These are phyloP conservation scores for Wickerhamiella azymoides DNA, from an alignment of 805 yeast species.

Conservation along the genomic window DNA sequence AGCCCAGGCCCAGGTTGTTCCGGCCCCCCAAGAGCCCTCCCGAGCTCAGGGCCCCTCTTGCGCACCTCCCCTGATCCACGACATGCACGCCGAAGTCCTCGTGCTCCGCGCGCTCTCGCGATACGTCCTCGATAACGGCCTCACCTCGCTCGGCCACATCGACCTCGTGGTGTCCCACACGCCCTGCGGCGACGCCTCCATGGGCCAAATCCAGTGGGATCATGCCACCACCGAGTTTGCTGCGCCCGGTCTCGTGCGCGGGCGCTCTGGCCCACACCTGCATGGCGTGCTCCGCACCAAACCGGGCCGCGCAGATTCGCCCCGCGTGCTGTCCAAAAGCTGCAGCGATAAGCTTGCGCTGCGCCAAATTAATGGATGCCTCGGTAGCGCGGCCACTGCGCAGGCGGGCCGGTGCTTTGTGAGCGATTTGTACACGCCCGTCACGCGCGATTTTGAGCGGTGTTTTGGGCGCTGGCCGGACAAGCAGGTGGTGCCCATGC, in stretches of 20 bases:
- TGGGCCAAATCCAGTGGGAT: slow-evolving; percentile 28
- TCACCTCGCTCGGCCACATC: slow-evolving; percentile 20
- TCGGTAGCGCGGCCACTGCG: slow-evolving; percentile 21
- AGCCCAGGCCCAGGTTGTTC: too few relatives aligned
- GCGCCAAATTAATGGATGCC: slow-evolving; percentile 35
- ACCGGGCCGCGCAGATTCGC: slow-evolving; percentile 81
- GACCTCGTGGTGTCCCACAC: slow-evolving; percentile 57
- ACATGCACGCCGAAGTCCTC: slow-evolving; percentile 80
- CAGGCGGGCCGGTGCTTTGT: slow-evolving; percentile 8
- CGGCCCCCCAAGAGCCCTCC: too few relatives aligned
- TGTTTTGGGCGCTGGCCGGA: slow-evolving; percentile 21
- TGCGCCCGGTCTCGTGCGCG: slow-evolving; percentile 6
- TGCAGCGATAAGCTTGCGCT: slow-evolving; percentile 75
- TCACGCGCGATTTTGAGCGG: slow-evolving; percentile 20
- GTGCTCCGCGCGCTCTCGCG: slow-evolving; percentile 58
- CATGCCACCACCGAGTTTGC: background rate
- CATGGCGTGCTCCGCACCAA: slow-evolving; percentile 72
- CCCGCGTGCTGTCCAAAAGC: slow-evolving; percentile 59
- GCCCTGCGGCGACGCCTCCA: slow-evolving; percentile 87
- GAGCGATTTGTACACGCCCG: slow-evolving; percentile 1
- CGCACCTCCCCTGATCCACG: slow-evolving; percentile 46
- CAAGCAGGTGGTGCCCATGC: slow-evolving; percentile 2
- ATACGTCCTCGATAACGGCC: slow-evolving; percentile 39
- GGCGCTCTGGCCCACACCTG: slow-evolving; percentile 2
- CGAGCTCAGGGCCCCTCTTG: slow-evolving; percentile 38